These are phyloP conservation scores for Rubroshorea leprosula DNA, from an alignment of 345 rosid species.

Conservation along the genomic window DNA sequence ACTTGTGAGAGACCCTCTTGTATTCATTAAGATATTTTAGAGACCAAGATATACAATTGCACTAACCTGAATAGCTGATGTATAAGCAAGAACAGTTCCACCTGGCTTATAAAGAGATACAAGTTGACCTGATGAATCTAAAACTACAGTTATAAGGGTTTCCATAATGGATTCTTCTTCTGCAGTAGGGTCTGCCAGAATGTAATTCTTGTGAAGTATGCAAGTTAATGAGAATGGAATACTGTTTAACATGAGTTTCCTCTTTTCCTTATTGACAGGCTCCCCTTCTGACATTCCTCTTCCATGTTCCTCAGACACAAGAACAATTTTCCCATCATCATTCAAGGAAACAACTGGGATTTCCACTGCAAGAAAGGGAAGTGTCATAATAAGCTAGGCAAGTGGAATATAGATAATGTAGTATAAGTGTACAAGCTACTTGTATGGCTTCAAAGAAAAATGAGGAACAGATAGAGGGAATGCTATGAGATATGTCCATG, in stretches of 20 bases:
- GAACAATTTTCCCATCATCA: conserved; percentile 70
- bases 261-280: conserved; percentile 64
- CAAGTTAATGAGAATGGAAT: conserved; percentile 72
- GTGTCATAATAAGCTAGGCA: conserved; percentile 3
- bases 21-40: too few relatives aligned
- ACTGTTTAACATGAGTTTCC: conserved; percentile 59
- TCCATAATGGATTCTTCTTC: conserved; percentile 92
- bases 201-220: conserved; percentile 66
- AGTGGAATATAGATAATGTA: background rate
- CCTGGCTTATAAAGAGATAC: conserved; percentile 83
- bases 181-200: conserved; percentile 80
- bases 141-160: conserved; percentile 60
- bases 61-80: conserved; percentile 63
- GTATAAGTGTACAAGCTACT: too few relatives aligned
- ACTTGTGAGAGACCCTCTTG: too few relatives aligned
- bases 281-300: conserved; percentile 43
- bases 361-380: conserved; percentile 48
- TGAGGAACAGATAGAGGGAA: too few relatives aligned
- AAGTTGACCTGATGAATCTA: conserved; percentile 57
- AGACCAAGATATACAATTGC: too few relatives aligned
- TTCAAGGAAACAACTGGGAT: conserved; percentile 74
- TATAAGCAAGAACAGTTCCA: conserved; percentile 60
- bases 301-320: conserved; percentile 37
- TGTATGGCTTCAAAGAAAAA: too few relatives aligned
- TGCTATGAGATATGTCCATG: too few relatives aligned